phyloP scores from a whole-genome alignment of 2,329 filamentous ascomycete genomes.

The Stachybotrys chartarum region DNA sequence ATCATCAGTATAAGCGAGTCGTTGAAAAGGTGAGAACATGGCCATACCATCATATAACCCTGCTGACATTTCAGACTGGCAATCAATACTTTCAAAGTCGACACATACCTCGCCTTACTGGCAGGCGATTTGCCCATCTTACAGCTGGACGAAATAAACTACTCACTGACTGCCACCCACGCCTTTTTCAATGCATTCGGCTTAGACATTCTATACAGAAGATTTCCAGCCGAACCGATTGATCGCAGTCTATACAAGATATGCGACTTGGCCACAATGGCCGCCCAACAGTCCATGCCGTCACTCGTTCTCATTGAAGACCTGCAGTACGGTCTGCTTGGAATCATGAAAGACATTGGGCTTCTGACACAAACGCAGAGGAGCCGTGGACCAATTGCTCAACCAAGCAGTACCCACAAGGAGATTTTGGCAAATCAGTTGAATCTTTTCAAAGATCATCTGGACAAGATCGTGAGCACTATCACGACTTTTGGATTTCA shows the following conservation, averaged over 20 bases:
- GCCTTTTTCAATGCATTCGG: constrained; percentile 29
- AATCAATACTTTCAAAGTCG: constrained; percentile 27
- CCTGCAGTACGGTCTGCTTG: constrained; percentile 23
- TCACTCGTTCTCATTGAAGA: constrained; percentile 24
- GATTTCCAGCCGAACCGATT: constrained; percentile 22
- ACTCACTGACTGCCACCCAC: constrained; percentile 23
- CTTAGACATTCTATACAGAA: constrained; percentile 26
- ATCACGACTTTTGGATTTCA: neutral
- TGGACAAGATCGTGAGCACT: constrained; percentile 10
- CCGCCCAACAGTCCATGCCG: constrained; percentile 16
- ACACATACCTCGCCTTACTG: constrained; percentile 26
- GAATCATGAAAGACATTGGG: constrained; percentile 22
- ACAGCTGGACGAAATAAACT: constrained; percentile 28
- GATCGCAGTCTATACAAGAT: constrained; percentile 20
- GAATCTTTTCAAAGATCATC: constrained; percentile 10
- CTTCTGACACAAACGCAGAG: constrained; percentile 16
- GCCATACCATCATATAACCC: neutral
- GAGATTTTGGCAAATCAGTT: constrained; percentile 4
- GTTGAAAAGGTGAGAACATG: constrained; percentile 24
- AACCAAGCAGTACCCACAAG: neutral
- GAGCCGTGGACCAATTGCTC: constrained; percentile 3
- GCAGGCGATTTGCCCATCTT: constrained; percentile 23
- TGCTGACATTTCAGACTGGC: constrained; percentile 19
- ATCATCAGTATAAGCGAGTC: constrained; percentile 19
- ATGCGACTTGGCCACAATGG: constrained; percentile 17